phyloP scores from a whole-genome alignment of 2,329 filamentous ascomycete species.

The Nannizzia gypsea region DNA sequence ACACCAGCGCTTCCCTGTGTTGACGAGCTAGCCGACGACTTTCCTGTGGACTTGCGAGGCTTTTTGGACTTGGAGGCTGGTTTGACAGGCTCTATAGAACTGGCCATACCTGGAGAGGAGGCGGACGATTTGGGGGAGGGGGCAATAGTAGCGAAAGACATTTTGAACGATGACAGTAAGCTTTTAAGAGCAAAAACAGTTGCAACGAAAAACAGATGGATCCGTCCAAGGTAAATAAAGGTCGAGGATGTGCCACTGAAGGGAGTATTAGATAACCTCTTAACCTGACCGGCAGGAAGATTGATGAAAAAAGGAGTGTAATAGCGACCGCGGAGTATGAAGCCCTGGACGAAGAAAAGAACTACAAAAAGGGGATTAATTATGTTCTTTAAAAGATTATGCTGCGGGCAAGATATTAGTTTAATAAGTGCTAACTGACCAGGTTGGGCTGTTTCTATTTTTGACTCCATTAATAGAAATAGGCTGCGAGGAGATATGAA shows the following conservation, averaged over 20 bases:
- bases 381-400: conserved; percentile 4
- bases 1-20: conserved; percentile 5
- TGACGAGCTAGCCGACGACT: conserved; percentile 5
- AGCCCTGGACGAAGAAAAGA: background rate
- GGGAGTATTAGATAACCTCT: background rate
- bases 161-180: conserved; percentile 3
- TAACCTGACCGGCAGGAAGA: conserved; percentile 6
- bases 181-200: background rate
- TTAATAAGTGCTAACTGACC: conserved; percentile 2
- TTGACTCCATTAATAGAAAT: background rate
- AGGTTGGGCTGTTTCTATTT: conserved; percentile 6
- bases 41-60: conserved; percentile 8
- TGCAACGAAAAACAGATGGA: background rate
- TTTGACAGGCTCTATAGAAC: conserved; percentile 7
- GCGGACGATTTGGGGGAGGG: conserved; percentile 12
- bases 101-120: conserved; percentile 8
- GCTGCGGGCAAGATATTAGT: background rate
- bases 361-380: conserved; percentile 5
- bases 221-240: background rate
- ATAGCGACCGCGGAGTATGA: conserved; percentile 4
- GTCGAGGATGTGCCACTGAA: background rate
- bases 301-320: background rate
- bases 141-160: conserved; percentile 16
- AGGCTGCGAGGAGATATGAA: background rate
- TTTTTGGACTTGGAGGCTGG: conserved; percentile 10